Conservation (phyloP, 345 rosid species). For the Brassica nigra region DNA sequence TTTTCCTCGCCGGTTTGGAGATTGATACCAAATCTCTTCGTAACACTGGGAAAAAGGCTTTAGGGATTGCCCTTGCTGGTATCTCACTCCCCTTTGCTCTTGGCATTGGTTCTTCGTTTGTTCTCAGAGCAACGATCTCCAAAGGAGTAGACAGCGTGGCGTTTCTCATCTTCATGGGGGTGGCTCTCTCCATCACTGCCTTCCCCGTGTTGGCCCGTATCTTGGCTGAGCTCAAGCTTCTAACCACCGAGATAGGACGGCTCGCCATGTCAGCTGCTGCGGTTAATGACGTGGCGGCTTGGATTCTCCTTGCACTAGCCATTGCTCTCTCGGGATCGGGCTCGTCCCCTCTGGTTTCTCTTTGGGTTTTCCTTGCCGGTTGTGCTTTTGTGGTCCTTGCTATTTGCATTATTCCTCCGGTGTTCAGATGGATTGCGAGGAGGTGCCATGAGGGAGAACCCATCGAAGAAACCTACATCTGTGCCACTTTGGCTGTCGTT, state of each 20-base stretch:
- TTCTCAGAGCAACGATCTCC: slow-evolving; percentile 51
- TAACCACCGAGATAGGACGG: slow-evolving; percentile 74
- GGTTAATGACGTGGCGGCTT: slow-evolving; percentile 75
- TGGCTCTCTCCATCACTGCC: slow-evolving; percentile 81
- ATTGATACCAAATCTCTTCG: slow-evolving; percentile 58
- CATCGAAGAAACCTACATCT: slow-evolving; percentile 60
- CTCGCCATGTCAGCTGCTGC: slow-evolving; percentile 90
- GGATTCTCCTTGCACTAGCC: slow-evolving; percentile 86
- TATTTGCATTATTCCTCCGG: slow-evolving; percentile 46
- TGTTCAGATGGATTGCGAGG: slow-evolving; percentile 58
- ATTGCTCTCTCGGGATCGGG: slow-evolving; percentile 67
- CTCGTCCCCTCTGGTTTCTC: slow-evolving; percentile 53
- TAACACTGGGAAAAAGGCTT: slow-evolving; percentile 61
- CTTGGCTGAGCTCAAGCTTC: slow-evolving; percentile 75
- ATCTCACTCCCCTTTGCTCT: slow-evolving; percentile 63
- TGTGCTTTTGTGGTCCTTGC: slow-evolving; percentile 48
- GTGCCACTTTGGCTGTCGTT: slow-evolving; percentile 58
- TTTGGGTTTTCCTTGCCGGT: slow-evolving; percentile 74
- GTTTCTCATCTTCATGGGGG: slow-evolving; percentile 83
- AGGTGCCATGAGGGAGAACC: slow-evolving; percentile 80
- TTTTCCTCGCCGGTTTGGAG: slow-evolving; percentile 77
- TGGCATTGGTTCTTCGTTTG: slow-evolving; percentile 65
- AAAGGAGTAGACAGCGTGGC: slow-evolving; percentile 51
- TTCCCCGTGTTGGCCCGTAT: slow-evolving; percentile 84
- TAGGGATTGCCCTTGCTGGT: slow-evolving; percentile 65